A percentile compares a stretch with the other conserved stretches of the same genome.
phyloP scores from a whole-genome alignment of 805 yeast genomes.

The Debaryomyces tyrocola region DNA sequence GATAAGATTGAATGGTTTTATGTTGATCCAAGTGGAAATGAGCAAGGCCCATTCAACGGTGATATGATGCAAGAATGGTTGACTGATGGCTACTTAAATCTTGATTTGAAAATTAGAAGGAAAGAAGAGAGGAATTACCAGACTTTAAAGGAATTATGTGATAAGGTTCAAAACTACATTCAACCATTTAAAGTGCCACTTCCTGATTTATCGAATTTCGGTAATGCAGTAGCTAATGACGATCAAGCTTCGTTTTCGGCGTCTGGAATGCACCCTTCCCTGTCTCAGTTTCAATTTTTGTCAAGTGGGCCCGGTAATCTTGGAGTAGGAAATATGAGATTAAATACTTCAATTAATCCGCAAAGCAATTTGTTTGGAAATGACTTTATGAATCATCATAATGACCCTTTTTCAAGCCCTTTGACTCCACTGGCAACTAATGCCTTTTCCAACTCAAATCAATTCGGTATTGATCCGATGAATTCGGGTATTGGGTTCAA shows the following conservation, averaged over 20 bases:
- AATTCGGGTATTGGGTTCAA: constrained; percentile 14
- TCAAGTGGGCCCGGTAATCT: constrained; percentile 21
- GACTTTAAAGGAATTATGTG: constrained; percentile 55
- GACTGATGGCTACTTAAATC: constrained; percentile 54
- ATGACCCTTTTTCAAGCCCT: constrained; percentile 19
- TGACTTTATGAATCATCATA: constrained; percentile 17
- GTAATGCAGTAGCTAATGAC: not conserved
- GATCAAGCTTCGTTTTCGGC: constrained; percentile 1
- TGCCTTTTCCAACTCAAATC: constrained; percentile 11
- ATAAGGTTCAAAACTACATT: constrained; percentile 45
- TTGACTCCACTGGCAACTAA: constrained; percentile 9
- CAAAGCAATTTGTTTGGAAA: constrained; percentile 22
- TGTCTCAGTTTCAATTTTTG: constrained; percentile 29
- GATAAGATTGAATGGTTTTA: constrained; percentile 65
- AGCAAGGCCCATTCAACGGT: constrained; percentile 83
- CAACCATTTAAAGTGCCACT: constrained; percentile 65
- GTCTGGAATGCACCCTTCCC: constrained; percentile 3
- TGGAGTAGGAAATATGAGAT: constrained; percentile 28
- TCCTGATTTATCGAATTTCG: constrained; percentile 26
- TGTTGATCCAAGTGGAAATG: constrained; percentile 64
- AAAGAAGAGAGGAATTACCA: constrained; percentile 51
- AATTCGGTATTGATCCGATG: constrained; percentile 28
- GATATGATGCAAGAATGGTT: constrained; percentile 79
- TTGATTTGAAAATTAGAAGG: constrained; percentile 57
- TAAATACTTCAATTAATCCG: constrained; percentile 12